Percentiles rank a stretch among this genome's conserved stretches.
Conservation (phyloP, 176 grass and related monocot genomes). For the bread wheat (Triticum aestivum) region IWGSC_CS_RefSeq_v2.1 NC_057808.1:125985585-125986084, state of each 20-base stretch:
- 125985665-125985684: conserved; percentile 32
- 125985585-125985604: conserved; percentile 63
- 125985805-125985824: neutral
- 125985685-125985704: conserved; percentile 47
- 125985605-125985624: conserved; percentile 50
- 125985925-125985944: conserved; percentile 23
- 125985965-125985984: neutral
- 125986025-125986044: conserved; percentile 15
- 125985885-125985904: conserved; percentile 47
- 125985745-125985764: conserved; percentile 84
- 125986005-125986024: conserved; percentile 11
- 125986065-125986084: neutral
- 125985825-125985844: conserved; percentile 42
- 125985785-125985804: conserved; percentile 15
- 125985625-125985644: conserved; percentile 1
- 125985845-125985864: conserved; percentile 53
- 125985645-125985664: neutral
- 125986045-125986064: neutral
- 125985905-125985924: conserved; percentile 34
- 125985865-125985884: conserved; percentile 50
- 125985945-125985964: neutral
- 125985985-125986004: conserved; percentile 2
- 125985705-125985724: conserved; percentile 58
- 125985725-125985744: conserved; percentile 66
- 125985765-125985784: conserved; percentile 74